Conservation (phyloP, 1,284 basidiomycete species). For the Boletus albobrunnescens region DNA sequence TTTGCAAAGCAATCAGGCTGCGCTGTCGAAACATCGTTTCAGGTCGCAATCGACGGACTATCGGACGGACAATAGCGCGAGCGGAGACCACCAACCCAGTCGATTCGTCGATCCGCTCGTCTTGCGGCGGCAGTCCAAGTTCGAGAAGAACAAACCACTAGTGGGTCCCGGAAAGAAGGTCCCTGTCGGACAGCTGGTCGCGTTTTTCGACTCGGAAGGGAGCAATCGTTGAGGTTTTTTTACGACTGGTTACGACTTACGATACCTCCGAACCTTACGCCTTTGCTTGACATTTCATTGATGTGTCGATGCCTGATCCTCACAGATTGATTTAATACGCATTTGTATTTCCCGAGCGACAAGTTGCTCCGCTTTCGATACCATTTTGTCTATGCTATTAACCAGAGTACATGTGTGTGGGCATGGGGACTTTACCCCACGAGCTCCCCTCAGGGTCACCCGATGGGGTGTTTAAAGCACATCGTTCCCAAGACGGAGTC, state of each 20-base stretch:
- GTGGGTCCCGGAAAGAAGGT: constrained; percentile 49
- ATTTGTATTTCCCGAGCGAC: neutral
- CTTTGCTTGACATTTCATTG: neutral
- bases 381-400: neutral
- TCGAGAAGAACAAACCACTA: constrained; percentile 36
- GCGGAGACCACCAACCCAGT: constrained; percentile 13
- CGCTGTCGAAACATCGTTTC: constrained; percentile 18
- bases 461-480: too few species aligned
- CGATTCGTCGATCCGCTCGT: constrained; percentile 71
- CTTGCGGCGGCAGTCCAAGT: constrained; percentile 57
- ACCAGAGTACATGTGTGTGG: neutral
- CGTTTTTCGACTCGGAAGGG: constrained; percentile 73
- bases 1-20: constrained; percentile 29
- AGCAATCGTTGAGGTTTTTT: constrained; percentile 13
- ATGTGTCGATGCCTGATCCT: neutral
- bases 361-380: neutral
- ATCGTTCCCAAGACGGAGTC: too few species aligned
- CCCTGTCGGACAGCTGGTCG: constrained; percentile 71
- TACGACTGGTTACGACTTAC: neutral
- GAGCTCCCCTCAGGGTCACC: too few species aligned
- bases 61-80: constrained; percentile 11
- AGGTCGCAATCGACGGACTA: constrained; percentile 33
- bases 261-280: neutral
- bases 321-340: neutral
- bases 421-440: neutral